Conservation (phyloP, 306 rosid genomes). For the Citrullus colocynthis region DNA sequence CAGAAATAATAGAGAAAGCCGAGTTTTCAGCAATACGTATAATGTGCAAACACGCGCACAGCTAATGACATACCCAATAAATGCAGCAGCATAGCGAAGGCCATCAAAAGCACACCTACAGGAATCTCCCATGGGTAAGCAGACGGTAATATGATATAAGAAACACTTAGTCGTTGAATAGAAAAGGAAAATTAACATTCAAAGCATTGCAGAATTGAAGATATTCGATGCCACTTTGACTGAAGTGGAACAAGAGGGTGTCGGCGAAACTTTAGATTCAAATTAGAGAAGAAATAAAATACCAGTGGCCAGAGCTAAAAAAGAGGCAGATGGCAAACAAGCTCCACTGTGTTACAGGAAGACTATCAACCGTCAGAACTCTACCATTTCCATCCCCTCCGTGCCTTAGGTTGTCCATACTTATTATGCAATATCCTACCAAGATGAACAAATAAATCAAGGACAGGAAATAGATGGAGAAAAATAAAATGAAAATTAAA, state of each 20-base stretch:
- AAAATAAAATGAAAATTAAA: background rate
- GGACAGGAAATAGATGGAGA: constrained; percentile 14
- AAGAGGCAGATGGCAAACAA: constrained; percentile 73
- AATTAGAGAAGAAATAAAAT: constrained; percentile 17
- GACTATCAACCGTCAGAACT: constrained; percentile 23
- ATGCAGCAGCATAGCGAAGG: constrained; percentile 91
- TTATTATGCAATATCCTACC: constrained; percentile 70
- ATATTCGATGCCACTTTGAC: background rate
- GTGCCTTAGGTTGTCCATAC: constrained; percentile 28
- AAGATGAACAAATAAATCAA: constrained; percentile 2
- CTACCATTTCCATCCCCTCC: constrained; percentile 24
- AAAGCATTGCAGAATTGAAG: background rate
- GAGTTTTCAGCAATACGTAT: background rate
- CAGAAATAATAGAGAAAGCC: background rate
- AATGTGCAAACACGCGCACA: background rate
- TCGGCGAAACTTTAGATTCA: background rate
- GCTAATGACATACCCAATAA: constrained; percentile 57
- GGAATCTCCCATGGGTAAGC: constrained; percentile 1
- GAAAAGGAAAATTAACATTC: background rate
- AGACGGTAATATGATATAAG: background rate
- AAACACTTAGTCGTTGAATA: background rate
- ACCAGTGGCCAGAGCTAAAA: constrained; percentile 98
- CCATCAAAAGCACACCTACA: constrained; percentile 99
- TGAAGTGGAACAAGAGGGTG: constrained; percentile 4
- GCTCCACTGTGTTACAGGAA: constrained; percentile 75